Base-by-base conservation (phyloP, 2,329 filamentous ascomycete species). In the Nigrospora oryzae region DNA sequence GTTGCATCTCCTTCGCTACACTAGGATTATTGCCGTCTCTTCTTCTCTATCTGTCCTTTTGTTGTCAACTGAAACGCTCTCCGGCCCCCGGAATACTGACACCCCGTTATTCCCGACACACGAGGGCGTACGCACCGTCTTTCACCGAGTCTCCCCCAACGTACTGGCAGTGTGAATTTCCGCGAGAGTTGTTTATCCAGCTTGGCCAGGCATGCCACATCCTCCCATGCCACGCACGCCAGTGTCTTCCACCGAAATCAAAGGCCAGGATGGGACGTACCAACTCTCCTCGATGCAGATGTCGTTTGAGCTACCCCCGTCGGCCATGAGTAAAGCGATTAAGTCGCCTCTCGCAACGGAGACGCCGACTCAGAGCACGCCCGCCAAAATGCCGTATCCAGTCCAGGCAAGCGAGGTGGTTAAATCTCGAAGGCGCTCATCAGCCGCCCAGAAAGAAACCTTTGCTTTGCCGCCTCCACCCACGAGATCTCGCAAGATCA, bases 401-500 rank as follows among this genome's bases (percentile, higher is more conserved):
- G 64, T 74, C 55, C 71, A 75, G 50, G 63, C 70, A 41, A 63
- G 53, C 51, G 60, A 62, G 56, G 65, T 71, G 0, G 72, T 76
- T 51, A 77, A 77, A 53, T 66, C 71, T n/a, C 67, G 74, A 42
- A 67, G 76, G 46, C 68, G 77, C 36, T 69, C 72, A 0, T 74
- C 76, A 14, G 62, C 70, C 13, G 58, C 67, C 46, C 69, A 71
- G 46, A 83, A 80, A 52, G 77, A 81, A 53, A 70, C 76, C 40
- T 94, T 95, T 62, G 77, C 86, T 11, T 77, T 98, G 14, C 93
- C 93, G 16, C 93, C 93, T 11, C 93, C 91, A 14, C 93, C 93
- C 0, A 95, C 90, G 3, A 77, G 91, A 50, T 87, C 89, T 36
- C 84, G 91, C 57, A 97, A 94, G 69, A 97, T 98, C 61, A 97